These are phyloP conservation scores for Beta macrorhiza DNA, from an alignment of 179 eudicot genomes.

Conservation along the genomic window DNA sequence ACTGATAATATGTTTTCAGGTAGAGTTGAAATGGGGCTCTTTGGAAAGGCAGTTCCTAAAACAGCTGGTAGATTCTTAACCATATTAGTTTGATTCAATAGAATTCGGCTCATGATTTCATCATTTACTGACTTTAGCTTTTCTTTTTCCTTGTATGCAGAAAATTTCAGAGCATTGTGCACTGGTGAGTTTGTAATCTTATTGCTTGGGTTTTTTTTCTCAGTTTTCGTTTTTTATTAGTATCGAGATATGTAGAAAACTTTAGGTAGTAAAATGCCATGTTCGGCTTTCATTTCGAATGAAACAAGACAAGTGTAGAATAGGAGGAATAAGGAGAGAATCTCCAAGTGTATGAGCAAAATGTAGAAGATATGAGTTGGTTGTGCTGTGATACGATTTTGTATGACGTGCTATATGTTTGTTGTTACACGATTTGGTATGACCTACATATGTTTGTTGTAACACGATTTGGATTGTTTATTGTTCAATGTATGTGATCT, in stretches of 20 bases:
- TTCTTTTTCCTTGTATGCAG: slow-evolving; percentile 39
- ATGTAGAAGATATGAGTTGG: neutral
- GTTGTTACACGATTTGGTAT: too few relatives aligned
- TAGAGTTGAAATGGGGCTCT: slow-evolving; percentile 85
- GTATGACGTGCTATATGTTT: too few relatives aligned
- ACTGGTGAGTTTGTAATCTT: slow-evolving; percentile 63
- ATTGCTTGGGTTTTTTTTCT: neutral
- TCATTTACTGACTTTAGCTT: slow-evolving; percentile 1
- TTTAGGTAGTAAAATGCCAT: too few relatives aligned
- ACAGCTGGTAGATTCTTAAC: slow-evolving; percentile 59
- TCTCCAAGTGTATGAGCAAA: neutral
- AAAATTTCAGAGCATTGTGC: slow-evolving; percentile 93
- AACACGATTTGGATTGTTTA: too few relatives aligned
- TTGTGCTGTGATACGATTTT: too few relatives aligned
- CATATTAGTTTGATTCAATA: neutral
- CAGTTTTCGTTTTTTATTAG: neutral
- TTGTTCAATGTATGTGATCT: too few relatives aligned
- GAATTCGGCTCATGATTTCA: neutral
- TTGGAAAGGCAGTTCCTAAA: slow-evolving; percentile 96
- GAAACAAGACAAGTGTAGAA: neutral
- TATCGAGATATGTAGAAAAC: neutral
- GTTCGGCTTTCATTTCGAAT: neutral
- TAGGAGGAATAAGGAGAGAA: neutral
- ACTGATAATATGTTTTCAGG: slow-evolving; percentile 46
- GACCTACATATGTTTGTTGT: too few relatives aligned